Conservation (phyloP, 306 rosid species). For the Citrullus amarus region DNA sequence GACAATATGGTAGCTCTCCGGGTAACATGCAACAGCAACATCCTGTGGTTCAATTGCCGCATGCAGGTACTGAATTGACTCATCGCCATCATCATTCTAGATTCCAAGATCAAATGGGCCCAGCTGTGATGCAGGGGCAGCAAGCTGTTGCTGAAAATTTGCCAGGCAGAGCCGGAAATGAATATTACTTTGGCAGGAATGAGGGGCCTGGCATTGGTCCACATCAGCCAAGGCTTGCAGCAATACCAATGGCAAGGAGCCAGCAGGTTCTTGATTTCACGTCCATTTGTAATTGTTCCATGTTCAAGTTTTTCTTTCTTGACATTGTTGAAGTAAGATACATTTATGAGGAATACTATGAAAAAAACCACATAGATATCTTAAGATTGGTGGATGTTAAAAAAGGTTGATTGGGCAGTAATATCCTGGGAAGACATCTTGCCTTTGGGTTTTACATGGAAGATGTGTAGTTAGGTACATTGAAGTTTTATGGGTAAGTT, state of each 20-base stretch:
- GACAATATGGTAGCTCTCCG: conserved; percentile 40
- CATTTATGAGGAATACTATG: neutral
- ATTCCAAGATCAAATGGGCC: conserved; percentile 58
- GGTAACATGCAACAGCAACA: conserved; percentile 45
- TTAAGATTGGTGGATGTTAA: neutral
- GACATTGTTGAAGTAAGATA: neutral
- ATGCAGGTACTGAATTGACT: conserved; percentile 40
- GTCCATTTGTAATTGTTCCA: neutral
- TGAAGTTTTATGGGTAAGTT: neutral
- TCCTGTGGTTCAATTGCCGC: conserved; percentile 46
- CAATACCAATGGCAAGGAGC: conserved; percentile 49
- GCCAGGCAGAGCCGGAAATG: conserved; percentile 53
- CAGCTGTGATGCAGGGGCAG: conserved; percentile 48
- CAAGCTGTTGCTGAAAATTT: conserved; percentile 47
- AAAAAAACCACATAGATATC: neutral
- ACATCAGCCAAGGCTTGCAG: conserved; percentile 66
- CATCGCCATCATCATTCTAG: conserved; percentile 50
- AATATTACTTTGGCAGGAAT: conserved; percentile 45
- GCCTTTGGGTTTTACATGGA: neutral
- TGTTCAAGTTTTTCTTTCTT: neutral
- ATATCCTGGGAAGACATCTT: neutral
- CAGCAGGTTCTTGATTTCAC: conserved; percentile 45
- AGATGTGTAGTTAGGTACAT: neutral
- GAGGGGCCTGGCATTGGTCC: conserved; percentile 42
- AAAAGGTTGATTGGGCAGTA: neutral